Base-by-base conservation (phyloP, 495 filamentous ascomycete species). In the Cairneyella variabilis region DNA sequence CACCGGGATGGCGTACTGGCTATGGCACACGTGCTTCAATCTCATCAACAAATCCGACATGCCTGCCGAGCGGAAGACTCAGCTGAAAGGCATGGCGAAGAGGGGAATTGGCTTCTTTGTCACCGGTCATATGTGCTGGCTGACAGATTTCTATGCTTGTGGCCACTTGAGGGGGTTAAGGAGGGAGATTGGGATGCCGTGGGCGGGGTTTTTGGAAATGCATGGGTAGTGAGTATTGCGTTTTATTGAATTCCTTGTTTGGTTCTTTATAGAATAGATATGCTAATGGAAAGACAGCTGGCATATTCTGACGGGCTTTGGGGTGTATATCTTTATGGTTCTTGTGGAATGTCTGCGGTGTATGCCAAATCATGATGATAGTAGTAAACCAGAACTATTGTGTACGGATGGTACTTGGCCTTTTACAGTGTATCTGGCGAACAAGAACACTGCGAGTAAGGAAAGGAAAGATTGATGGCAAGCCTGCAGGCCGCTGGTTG, bases 71-170 rank as follows among this genome's bases (percentile, higher is more conserved):
- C n/a, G 16, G 36, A 51, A 51, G 36, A 40, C 16, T 11, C 20
- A 34, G 48, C 40, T 51, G 48, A 37, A 23, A 37, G 40, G 48
- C 34, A 51, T 51, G 48, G 48, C 48, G 9, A 28, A 40, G 3
- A 51, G 48, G 18, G 48, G 48, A 17, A 51, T 51, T 20, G 48
- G 48, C 41, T 51, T 51, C 36, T 51, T 51, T 22, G 23, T 51
- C 48, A 40, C 37, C 2, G 48, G 48, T 14, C 48, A 51, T 41
- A 37, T 37, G 3, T 51, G 48, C 23, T 51, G 48, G 48, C 22
- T 25, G 1, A 51, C 23, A 7, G 48, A 51, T 20, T 51, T 51
- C 23, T 34, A 41, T 28, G 48, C 48, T 25, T 51, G 48, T 28
- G 48, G 27, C 14, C 25, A 4, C 3, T 20, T 51, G 21, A 34